These are phyloP conservation scores for Acmispon strigosus DNA, from an alignment of 306 rosid genomes.

Conservation along the genomic window DNA sequence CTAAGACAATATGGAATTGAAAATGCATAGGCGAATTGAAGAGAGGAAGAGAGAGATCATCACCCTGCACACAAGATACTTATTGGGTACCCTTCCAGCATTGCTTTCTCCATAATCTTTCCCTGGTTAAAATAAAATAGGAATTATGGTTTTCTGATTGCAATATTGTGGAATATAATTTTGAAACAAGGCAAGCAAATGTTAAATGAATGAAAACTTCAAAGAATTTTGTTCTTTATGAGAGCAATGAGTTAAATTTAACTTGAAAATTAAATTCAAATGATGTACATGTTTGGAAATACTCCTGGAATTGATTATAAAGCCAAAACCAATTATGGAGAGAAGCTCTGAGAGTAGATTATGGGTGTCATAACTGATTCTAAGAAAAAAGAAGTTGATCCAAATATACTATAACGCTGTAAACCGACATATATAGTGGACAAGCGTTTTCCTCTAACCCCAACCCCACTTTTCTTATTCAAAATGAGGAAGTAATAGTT, in stretches of 20 bases:
- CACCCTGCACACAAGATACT: slow-evolving; percentile 28
- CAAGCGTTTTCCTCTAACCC: neutral
- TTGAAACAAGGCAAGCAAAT: neutral
- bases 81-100: slow-evolving; percentile 47
- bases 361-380: too few species aligned
- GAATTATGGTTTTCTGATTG: neutral
- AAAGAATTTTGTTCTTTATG: neutral
- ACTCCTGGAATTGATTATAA: too few species aligned
- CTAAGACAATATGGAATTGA: neutral
- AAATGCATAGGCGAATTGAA: neutral
- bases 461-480: neutral
- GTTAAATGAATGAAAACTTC: neutral
- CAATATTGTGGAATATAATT: neutral
- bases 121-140: slow-evolving; percentile 43
- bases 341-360: too few species aligned
- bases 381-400: too few species aligned
- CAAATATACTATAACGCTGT: neutral
- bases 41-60: neutral
- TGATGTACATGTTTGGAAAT: too few species aligned
- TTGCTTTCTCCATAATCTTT: slow-evolving; percentile 54
- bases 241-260: neutral
- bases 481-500: neutral
- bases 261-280: neutral
- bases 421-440: neutral
- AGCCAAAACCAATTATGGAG: too few species aligned